These are phyloP conservation scores for Telopea speciosissima DNA, from an alignment of 177 flowering plant species.

Conservation along the genomic window DNA sequence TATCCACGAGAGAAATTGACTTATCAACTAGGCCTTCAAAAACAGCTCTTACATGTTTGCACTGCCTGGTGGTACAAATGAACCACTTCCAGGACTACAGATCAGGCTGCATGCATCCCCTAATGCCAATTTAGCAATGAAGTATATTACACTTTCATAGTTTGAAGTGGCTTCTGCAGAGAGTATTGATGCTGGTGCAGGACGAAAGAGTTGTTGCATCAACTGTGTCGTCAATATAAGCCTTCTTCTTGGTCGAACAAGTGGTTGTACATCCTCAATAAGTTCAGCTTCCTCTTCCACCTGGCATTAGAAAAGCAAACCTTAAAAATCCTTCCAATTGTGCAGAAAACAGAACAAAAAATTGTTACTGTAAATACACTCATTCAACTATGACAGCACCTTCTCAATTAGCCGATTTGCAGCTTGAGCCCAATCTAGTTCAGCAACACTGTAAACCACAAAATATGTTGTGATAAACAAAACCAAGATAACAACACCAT, in stretches of 20 bases:
- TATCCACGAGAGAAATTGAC: neutral
- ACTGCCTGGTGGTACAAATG: conserved; percentile 11
- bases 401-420: conserved; percentile 53
- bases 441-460: conserved; percentile 44
- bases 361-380: neutral
- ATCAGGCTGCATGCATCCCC: conserved; percentile 69
- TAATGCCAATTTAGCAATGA: conserved; percentile 42
- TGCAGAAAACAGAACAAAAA: neutral
- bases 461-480: conserved; percentile 7
- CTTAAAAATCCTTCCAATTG: neutral
- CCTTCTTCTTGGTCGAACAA: conserved; percentile 52
- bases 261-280: conserved; percentile 31
- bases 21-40: neutral
- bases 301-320: conserved; percentile 28
- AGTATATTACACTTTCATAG: conserved; percentile 39
- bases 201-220: conserved; percentile 58
- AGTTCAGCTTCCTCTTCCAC: conserved; percentile 42
- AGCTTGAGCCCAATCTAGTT: conserved; percentile 58
- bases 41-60: conserved; percentile 37
- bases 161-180: conserved; percentile 39
- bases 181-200: conserved; percentile 46
- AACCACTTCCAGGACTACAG: conserved; percentile 22
- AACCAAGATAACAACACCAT: neutral
- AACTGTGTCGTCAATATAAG: conserved; percentile 63
- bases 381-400: conserved; percentile 30